Conservation (phyloP, 2,329 filamentous ascomycete species). For the Neurospora sp. region DNA sequence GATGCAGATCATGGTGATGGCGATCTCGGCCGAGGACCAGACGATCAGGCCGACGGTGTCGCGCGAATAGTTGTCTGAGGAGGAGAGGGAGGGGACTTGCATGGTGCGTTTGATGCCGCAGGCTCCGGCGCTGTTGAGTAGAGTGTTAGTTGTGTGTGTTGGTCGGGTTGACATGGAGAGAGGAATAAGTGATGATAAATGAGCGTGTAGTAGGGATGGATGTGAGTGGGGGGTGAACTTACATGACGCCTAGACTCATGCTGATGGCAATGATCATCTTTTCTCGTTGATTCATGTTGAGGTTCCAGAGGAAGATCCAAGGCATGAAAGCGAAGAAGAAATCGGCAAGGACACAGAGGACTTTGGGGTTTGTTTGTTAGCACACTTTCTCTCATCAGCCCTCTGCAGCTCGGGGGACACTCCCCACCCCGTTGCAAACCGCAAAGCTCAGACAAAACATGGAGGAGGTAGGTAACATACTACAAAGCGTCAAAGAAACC, state of each 20-base stretch:
- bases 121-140: constrained; percentile 8
- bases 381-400: background rate
- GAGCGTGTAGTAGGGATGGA: background rate
- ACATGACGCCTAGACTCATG: constrained; percentile 13
- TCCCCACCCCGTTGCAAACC: background rate
- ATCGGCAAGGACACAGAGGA: constrained; percentile 7
- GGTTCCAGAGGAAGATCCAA: constrained; percentile 12
- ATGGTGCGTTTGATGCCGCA: constrained; percentile 12
- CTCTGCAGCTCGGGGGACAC: background rate
- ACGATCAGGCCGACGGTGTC: constrained; percentile 13
- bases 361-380: background rate
- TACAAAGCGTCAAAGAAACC: constrained; percentile 8
- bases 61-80: constrained; percentile 8
- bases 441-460: background rate
- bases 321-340: constrained; percentile 12
- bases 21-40: constrained; percentile 17
- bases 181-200: background rate
- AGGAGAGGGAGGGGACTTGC: constrained; percentile 7
- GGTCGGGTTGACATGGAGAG: background rate
- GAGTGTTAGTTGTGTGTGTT: background rate
- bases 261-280: constrained; percentile 11
- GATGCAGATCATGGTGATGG: constrained; percentile 17
- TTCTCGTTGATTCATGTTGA: constrained; percentile 11
- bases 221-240: background rate
- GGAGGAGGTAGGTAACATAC: constrained; percentile 1